These are phyloP conservation scores for Lentinula edodes DNA, from an alignment of 768 basidiomycete genomes.

Conservation along the genomic window DNA sequence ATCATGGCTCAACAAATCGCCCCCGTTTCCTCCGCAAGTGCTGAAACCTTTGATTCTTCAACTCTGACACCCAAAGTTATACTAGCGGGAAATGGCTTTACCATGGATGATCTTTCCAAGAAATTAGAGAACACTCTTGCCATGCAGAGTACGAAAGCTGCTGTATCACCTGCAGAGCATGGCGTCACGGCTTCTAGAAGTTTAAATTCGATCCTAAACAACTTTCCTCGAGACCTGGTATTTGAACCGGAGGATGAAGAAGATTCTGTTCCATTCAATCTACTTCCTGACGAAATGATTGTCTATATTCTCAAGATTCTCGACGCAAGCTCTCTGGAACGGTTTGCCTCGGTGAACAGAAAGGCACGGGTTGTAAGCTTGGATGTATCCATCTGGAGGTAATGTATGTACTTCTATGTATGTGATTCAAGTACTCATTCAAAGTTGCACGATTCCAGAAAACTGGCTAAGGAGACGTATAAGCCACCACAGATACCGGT, in stretches of 20 bases:
- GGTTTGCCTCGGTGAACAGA: conserved; percentile 68
- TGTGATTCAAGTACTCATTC: neutral
- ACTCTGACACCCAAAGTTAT: neutral
- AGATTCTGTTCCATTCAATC: conserved; percentile 46
- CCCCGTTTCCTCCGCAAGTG: neutral
- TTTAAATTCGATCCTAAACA: conserved; percentile 41
- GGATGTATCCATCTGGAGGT: conserved; percentile 70
- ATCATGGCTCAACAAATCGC: conserved; percentile 16
- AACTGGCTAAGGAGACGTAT: conserved; percentile 61
- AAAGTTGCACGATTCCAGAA: conserved; percentile 32
- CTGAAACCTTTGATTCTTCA: neutral
- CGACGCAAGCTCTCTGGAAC: conserved; percentile 64
- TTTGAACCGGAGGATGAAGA: conserved; percentile 72
- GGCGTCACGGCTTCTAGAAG: conserved; percentile 17
- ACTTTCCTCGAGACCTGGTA: conserved; percentile 40
- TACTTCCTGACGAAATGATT: conserved; percentile 74
- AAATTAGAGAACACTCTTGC: conserved; percentile 20
- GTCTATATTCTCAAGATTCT: conserved; percentile 61
- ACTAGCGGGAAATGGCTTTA: neutral
- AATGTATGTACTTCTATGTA: neutral
- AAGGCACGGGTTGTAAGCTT: conserved; percentile 71
- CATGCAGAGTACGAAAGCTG: conserved; percentile 17
- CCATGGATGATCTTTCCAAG: conserved; percentile 21
- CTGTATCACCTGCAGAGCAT: conserved; percentile 19
- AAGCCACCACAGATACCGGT: conserved; percentile 69